Evolutionary conservation across 176 grass and related monocot species (phyloP), one percentile per base, ranked within the genome.

Genomic region (Eleusine indica): DNA sequence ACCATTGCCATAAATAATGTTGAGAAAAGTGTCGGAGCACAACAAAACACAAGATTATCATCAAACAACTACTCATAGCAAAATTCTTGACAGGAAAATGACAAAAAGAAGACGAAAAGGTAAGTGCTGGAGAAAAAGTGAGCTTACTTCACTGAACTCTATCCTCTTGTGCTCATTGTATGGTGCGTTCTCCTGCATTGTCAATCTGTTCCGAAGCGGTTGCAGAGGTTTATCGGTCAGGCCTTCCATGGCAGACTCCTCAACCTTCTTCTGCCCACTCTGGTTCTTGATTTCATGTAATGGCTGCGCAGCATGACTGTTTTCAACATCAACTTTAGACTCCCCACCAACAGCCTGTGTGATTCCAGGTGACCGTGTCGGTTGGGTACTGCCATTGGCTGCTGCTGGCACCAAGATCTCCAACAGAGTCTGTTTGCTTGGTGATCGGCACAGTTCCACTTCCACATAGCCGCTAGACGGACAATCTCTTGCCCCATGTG

Each of bases 71-170:
- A 64, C 7, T 64, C 12, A 9, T n/a, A 74, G 44, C 1, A 72
- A 53, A 38, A 37, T 18, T 73, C 3, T 58, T 21, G 7, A 38
- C 15, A 18, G 9, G 3, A 15, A 73, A 49, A 35, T 0, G 9
- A 21, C 7, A 54, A 75, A 83, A 56, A 3, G 15, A 10, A 3
- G 62, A 11, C 28, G 6, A 21, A 70, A 54, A 2, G 48, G 16
- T 5, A 19, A 37, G 30, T 37, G 15, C 15, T 74, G 14, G 37
- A 61, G 37, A 61, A 40, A 63, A 63, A 7, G 4, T 79, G 6
- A 13, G 25, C 15, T 49, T 19, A 84, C 86, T 67, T 88, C 28
- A 5, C 43, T 73, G 17, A 67, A 73, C 25, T 19, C 74, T 7
- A 11, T 70, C 70, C 4, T 84, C 76, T 42, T 35, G 32, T 35